phyloP scores from a whole-genome alignment of 2,329 filamentous ascomycete species.

The Fusarium pininemorale region DNA sequence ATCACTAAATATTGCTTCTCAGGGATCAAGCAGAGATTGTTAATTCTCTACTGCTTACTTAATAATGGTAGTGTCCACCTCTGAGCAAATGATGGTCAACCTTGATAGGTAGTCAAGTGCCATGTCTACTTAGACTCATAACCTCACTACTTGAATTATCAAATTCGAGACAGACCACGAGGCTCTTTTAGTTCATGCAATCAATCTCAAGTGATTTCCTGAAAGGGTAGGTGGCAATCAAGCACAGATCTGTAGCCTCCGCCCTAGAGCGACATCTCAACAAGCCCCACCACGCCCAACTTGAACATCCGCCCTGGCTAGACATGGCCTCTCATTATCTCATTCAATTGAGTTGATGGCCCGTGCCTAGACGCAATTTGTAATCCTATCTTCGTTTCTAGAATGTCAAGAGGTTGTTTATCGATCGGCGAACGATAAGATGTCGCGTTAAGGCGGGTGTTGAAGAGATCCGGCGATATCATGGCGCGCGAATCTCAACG shows the following conservation, averaged over 20 bases:
- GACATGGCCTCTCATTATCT: not conserved
- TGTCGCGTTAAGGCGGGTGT: not conserved
- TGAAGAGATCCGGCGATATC: not conserved
- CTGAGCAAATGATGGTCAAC: not conserved
- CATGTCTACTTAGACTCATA: too few species aligned
- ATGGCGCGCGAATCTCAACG: not conserved
- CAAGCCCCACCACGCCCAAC: slow-evolving; percentile 29
- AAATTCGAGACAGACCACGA: too few species aligned
- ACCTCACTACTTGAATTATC: too few species aligned
- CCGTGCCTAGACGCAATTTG: rapidly evolving
- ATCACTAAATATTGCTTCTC: rapidly evolving
- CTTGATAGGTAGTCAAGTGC: not conserved
- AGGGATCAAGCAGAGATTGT: rapidly evolving
- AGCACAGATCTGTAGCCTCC: slow-evolving; percentile 15
- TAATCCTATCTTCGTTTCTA: too few species aligned
- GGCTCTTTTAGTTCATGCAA: not conserved
- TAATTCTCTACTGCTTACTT: too few species aligned
- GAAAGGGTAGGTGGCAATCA: not conserved
- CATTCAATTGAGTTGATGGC: not conserved
- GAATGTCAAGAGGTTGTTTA: not conserved
- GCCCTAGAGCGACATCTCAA: slow-evolving; percentile 20
- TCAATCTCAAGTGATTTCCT: not conserved
- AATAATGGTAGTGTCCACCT: not conserved
- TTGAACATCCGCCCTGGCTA: slow-evolving; percentile 23
- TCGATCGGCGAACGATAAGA: too few species aligned